A percentile compares a stretch with the other conserved stretches of the same genome.
These are phyloP conservation scores for Thecaphora frezii DNA, from an alignment of 1,284 basidiomycete genomes.

Conservation along the genomic window DNA sequence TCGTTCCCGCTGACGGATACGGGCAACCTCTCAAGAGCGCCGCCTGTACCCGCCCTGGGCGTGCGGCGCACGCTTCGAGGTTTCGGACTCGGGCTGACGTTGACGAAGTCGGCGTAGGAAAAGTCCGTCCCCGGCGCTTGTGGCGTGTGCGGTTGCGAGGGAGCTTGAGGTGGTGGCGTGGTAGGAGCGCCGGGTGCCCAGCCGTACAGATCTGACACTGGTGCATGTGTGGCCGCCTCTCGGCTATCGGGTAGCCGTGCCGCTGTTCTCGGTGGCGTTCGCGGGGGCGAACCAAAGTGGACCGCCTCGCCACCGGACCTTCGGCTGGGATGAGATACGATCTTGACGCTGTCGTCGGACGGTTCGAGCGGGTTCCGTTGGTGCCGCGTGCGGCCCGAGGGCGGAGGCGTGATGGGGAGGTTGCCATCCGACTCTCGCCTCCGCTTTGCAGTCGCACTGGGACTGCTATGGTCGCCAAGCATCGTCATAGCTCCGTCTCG, in stretches of 20 bases:
- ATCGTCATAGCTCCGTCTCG: too few species aligned
- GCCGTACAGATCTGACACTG: background rate
- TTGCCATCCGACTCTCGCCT: background rate
- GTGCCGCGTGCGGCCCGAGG: background rate
- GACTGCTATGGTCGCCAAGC: conserved; percentile 1
- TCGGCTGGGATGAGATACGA: background rate
- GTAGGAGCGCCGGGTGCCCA: background rate
- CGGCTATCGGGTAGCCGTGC: background rate
- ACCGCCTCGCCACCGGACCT: too few species aligned
- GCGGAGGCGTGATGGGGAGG: background rate
- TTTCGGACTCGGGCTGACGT: conserved; percentile 38
- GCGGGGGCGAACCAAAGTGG: conserved; percentile 3
- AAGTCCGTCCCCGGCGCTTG: conserved; percentile 35
- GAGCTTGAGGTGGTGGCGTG: conserved; percentile 11
- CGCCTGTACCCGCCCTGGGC: background rate
- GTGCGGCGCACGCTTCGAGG: conserved; percentile 8
- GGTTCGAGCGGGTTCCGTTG: background rate
- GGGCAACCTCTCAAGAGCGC: background rate
- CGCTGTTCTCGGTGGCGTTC: conserved; percentile 10
- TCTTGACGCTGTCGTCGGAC: background rate
- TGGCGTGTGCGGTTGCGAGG: conserved; percentile 14
- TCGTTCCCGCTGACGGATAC: background rate
- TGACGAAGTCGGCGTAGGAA: conserved; percentile 42
- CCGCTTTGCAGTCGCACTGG: background rate
- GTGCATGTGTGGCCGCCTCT: background rate